These are phyloP conservation scores for Cercophora sp. DNA, from an alignment of 495 filamentous ascomycete genomes.

Conservation along the genomic window DNA sequence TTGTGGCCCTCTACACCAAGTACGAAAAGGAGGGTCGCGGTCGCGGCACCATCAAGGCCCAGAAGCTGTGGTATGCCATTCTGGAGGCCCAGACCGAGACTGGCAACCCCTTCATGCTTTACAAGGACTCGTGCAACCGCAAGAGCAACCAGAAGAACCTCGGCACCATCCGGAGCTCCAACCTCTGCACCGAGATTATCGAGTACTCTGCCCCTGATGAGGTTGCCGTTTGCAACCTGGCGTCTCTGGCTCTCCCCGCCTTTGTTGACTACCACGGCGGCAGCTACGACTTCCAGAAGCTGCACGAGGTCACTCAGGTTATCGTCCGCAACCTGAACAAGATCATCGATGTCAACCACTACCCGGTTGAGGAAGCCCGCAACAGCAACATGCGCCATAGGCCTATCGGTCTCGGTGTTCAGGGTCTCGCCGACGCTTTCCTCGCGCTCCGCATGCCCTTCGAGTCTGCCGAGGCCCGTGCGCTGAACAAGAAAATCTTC, in stretches of 20 bases:
- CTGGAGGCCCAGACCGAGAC: slow-evolving; percentile 98
- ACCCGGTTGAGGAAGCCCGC: slow-evolving; percentile 88
- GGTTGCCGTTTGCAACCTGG: slow-evolving; percentile 97
- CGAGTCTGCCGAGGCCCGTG: slow-evolving; percentile 86
- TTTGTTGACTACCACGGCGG: slow-evolving; percentile 80
- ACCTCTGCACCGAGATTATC: slow-evolving; percentile 96
- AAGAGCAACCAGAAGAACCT: slow-evolving; percentile 99
- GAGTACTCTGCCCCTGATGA: slow-evolving; percentile 97
- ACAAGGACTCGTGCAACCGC: slow-evolving; percentile 96
- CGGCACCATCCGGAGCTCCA: slow-evolving; percentile 95
- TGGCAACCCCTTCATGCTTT: slow-evolving; percentile 97
- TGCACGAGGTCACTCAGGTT: slow-evolving; percentile 88
- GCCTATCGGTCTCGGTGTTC: slow-evolving; percentile 92
- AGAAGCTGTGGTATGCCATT: slow-evolving; percentile 99
- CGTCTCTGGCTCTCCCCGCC: slow-evolving; percentile 84
- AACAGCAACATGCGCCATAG: slow-evolving; percentile 94
- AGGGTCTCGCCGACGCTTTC: slow-evolving; percentile 98
- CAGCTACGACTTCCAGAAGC: slow-evolving; percentile 87
- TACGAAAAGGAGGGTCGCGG: slow-evolving; percentile 90
- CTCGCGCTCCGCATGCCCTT: slow-evolving; percentile 94
- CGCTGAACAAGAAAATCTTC: slow-evolving; percentile 97
- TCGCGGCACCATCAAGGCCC: slow-evolving; percentile 86
- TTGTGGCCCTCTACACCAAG: slow-evolving; percentile 89
- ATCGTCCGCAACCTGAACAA: slow-evolving; percentile 92
- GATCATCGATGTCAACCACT: slow-evolving; percentile 96